A percentile compares a stretch with the other conserved stretches of the same genome.
phyloP scores from a whole-genome alignment of 2,329 filamentous ascomycete genomes.

The Phaeosphaeriaceae sp. region DNA sequence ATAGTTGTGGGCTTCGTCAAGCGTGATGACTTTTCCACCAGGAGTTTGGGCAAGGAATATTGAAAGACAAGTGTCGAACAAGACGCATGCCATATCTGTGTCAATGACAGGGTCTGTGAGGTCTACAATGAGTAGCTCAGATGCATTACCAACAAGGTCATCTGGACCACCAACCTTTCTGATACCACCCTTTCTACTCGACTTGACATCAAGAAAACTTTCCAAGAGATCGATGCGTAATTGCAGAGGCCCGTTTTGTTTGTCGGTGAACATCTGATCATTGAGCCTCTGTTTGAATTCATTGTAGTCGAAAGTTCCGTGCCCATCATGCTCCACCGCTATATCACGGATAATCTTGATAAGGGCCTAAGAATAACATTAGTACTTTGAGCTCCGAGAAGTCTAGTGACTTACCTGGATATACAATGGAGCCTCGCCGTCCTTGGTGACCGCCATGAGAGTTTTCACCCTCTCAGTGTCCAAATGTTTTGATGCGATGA shows the following conservation, averaged over 20 bases:
- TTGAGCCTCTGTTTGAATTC: constrained; percentile 9
- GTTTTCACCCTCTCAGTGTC: constrained; percentile 23
- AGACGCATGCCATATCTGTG: constrained; percentile 67
- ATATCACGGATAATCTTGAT: constrained; percentile 22
- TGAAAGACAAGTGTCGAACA: constrained; percentile 74
- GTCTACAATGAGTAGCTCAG: constrained; percentile 69
- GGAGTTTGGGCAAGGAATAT: constrained; percentile 62
- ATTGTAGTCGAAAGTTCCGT: constrained; percentile 11
- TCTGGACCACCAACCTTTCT: not conserved
- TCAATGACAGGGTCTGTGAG: constrained; percentile 75
- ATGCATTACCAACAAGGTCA: constrained; percentile 42
- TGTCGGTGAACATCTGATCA: constrained; percentile 2
- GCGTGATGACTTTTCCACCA: constrained; percentile 62
- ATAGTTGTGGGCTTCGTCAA: constrained; percentile 81
- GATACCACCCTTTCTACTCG: too few relatives aligned
- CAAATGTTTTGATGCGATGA: constrained; percentile 13
- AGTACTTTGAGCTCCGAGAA: not conserved
- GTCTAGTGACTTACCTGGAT: constrained; percentile 16
- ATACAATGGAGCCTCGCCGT: constrained; percentile 19
- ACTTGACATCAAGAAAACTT: constrained; percentile 7
- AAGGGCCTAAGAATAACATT: not conserved
- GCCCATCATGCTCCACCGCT: constrained; percentile 8
- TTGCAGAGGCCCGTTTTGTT: constrained; percentile 13
- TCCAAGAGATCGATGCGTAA: constrained; percentile 21
- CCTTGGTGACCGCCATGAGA: constrained; percentile 24